Evolutionary conservation across 768 basidiomycete species (phyloP), one percentile per base, ranked within the genome.

Genomic region (Hygrophoropsis aurantiaca): DNA sequence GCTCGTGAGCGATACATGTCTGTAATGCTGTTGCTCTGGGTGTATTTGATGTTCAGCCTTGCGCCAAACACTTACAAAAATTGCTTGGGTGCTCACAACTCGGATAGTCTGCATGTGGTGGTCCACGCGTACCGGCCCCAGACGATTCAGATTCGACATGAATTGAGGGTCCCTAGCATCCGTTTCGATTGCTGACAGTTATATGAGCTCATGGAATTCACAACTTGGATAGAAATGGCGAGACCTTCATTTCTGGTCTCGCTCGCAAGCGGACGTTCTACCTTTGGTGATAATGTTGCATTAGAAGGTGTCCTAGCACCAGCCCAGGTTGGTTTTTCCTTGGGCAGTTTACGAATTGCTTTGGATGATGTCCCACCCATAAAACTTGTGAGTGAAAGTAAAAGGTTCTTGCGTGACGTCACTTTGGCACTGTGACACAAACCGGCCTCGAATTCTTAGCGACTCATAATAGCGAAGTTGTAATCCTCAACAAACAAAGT

Each of bases 141-240:
- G 69, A 30, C 64, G 70, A 53, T 54, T 77, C 41, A 93, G 65
- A 54, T 86, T 89, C 27, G 78, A 72, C 55, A 87, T 61, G 42
- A 91, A 78, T 21, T 89, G 78, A 2, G 86, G 85, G 57, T 93
- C 88, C 45, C 70, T 72, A n/a, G 80, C 74, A 54, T 92, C 87
- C 44, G 59, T 66, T 45, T 80, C 72, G 55, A 88, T 81, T 7
- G 70, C 87, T 88, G 53, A 36, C 35, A 36, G 19, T 30, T 40
- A 32, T 38, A 36, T 30, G 26, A 37, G 21, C 25, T 20, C 20
- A 3, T 24, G 35, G 24, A 23, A 27, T 6, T 25, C n/a, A 4
- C 21, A 37, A 27, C 45, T 30, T 6, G 47, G 35, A 42, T 32
- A 47, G 27, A 13, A 43, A 6, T 34, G 38, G 54, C 26, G 43